Evolutionary conservation across 2,329 filamentous ascomycete species (phyloP), one percentile per base, ranked within the genome.

Genomic region (Boeremia exigua): DNA sequence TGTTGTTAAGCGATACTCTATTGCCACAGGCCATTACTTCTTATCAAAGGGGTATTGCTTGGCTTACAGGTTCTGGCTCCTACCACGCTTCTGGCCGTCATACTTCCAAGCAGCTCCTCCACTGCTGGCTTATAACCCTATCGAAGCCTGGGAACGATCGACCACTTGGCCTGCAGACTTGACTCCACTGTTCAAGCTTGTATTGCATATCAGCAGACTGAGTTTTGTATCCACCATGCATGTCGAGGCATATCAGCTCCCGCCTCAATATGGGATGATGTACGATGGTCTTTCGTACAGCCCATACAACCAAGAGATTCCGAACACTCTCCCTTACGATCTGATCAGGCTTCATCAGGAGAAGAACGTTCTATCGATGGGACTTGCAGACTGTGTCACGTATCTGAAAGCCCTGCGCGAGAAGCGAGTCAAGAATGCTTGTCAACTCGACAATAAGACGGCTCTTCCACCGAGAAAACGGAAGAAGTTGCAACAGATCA

Each of bases 351-450:
- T 73, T 11, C 56, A 59, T 10, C 53, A 54, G 3, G 69, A 74
- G 39, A 67, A 66, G 34, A 46, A 51, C 0, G 58, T 72, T 7
- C 54, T 75, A 10, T 68, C 72, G 14, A 59, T 58, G 30, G 58
- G 65, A 9, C 65, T 75, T 30, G 70, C 69, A 37, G 71, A 69
- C 37, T 73, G 70, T 27, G 68, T 64, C 12, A 71, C 62, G 2
- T 74, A 68, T 30, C 59, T 75, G 12, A 66, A 70, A 38, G 66
- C 62, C 10, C 63, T 75, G 14, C 69, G 69, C 39, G 70, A 72
- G 49, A 71, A 67, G 59, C 70, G 69, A 44, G 65, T 56, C 29
- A 66, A 59, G 10, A 68, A 62, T 37, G 62, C 67, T n/a, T 62
- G 60, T 4, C 57, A 60, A 7, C 54, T 74, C 25, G 55, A 39